These are phyloP conservation scores for Taphrina sp. DNA, from an alignment of 1,139 yeast genomes.

Conservation along the genomic window DNA sequence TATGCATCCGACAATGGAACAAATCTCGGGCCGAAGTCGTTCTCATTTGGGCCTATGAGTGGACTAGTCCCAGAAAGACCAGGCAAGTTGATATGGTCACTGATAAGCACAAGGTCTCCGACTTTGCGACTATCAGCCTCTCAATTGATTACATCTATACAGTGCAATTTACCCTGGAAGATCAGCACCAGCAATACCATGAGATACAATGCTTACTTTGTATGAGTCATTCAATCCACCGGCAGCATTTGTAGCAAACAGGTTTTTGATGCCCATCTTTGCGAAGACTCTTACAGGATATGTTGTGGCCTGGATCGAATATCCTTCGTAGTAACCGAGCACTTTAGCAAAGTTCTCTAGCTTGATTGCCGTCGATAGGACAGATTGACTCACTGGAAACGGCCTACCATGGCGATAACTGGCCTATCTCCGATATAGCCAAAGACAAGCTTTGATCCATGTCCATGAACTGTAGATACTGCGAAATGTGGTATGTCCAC, in stretches of 20 bases:
- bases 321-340: constrained; percentile 73
- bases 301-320: constrained; percentile 72
- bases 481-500: constrained; percentile 74
- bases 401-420: constrained; percentile 63
- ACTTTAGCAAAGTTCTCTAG: background rate
- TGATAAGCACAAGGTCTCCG: constrained; percentile 87
- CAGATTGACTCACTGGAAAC: constrained; percentile 10
- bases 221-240: constrained; percentile 73
- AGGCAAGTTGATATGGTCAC: constrained; percentile 75
- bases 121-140: background rate
- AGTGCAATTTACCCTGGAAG: background rate
- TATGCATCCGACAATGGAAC: constrained; percentile 88
- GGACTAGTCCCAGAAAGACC: constrained; percentile 90
- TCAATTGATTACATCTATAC: background rate
- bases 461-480: constrained; percentile 79
- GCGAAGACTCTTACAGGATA: constrained; percentile 80
- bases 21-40: constrained; percentile 78
- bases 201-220: constrained; percentile 55
- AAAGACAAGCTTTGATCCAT: constrained; percentile 75
- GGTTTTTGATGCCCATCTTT: constrained; percentile 56
- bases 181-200: no score
- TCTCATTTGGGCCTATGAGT: constrained; percentile 81
- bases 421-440: constrained; percentile 68
- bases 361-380: background rate
- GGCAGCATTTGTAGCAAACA: constrained; percentile 84